Conservation (phyloP, 805 yeast species). For the Candida endomychidarum region DNA sequence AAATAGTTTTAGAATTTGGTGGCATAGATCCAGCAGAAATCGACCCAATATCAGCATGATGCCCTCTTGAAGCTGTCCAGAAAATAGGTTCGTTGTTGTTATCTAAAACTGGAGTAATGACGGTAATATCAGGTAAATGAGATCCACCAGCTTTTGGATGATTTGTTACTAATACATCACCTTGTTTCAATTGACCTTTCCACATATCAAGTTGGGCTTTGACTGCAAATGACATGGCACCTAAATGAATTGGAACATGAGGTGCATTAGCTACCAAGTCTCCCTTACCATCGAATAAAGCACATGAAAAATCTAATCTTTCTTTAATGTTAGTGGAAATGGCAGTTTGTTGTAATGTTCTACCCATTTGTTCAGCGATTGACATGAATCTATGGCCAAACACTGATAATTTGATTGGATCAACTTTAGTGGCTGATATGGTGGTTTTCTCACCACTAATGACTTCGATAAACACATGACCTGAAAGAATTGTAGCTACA, state of each 20-base stretch:
- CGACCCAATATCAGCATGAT: constrained; percentile 96
- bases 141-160: constrained; percentile 46
- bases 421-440: constrained; percentile 26
- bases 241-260: constrained; percentile 46
- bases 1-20: constrained; percentile 78
- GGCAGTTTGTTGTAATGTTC: constrained; percentile 45
- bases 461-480: constrained; percentile 32
- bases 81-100: constrained; percentile 56
- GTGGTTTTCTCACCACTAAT: constrained; percentile 23
- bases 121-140: constrained; percentile 64
- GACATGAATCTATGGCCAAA: constrained; percentile 44
- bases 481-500: constrained; percentile 26
- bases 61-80: constrained; percentile 93
- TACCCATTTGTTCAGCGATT: constrained; percentile 44
- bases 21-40: constrained; percentile 93
- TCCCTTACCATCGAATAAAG: constrained; percentile 41
- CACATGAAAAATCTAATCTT: constrained; percentile 46
- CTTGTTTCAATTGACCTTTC: constrained; percentile 39
- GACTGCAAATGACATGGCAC: constrained; percentile 49
- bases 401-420: constrained; percentile 40
- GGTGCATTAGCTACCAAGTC: constrained; percentile 49
- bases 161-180: constrained; percentile 45
- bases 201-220: constrained; percentile 41
- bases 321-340: constrained; percentile 47
- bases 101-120: constrained; percentile 80